Evolutionary conservation across 2,329 filamentous ascomycete genomes (phyloP).

Genomic region (Aspergillus sp.): DNA sequence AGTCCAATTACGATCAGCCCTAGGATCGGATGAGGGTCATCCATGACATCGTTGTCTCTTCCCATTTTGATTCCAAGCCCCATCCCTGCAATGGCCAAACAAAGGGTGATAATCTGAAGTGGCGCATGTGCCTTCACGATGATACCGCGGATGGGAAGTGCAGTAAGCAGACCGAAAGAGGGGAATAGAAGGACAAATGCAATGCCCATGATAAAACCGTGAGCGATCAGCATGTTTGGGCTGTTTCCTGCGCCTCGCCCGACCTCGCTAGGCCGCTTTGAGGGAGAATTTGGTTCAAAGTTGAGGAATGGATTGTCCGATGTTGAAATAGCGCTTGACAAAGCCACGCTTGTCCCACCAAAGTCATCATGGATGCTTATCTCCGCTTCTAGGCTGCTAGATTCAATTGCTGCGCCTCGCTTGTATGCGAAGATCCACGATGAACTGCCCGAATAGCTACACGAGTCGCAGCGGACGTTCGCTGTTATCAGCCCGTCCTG

Average conservation of each 20-base stretch:
- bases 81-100: conserved; percentile 50
- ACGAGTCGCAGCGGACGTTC: conserved; percentile 50
- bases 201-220: conserved; percentile 28
- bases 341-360: conserved; percentile 22
- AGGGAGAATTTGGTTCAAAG: conserved; percentile 10
- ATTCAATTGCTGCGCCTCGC: conserved; percentile 22
- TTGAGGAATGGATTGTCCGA: conserved; percentile 23
- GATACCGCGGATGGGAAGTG: conserved; percentile 13
- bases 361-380: conserved; percentile 26
- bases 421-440: conserved; percentile 32
- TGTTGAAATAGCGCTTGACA: conserved; percentile 19
- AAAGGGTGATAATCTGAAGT: conserved; percentile 49
- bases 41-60: conserved; percentile 35
- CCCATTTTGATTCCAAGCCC: conserved; percentile 54
- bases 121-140: conserved; percentile 16
- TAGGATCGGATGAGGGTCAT: conserved; percentile 52
- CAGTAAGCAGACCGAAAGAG: conserved; percentile 19
- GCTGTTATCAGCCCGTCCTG: conserved; percentile 55
- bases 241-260: neutral
- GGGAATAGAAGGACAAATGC: conserved; percentile 28
- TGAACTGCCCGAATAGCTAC: conserved; percentile 19
- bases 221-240: conserved; percentile 12
- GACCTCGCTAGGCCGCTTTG: neutral
- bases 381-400: conserved; percentile 15
- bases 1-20: conserved; percentile 52